Evolutionary conservation across 495 filamentous ascomycete species (phyloP), one percentile per base, ranked within the genome.

Genomic region (Bacidia gigantensis): DNA sequence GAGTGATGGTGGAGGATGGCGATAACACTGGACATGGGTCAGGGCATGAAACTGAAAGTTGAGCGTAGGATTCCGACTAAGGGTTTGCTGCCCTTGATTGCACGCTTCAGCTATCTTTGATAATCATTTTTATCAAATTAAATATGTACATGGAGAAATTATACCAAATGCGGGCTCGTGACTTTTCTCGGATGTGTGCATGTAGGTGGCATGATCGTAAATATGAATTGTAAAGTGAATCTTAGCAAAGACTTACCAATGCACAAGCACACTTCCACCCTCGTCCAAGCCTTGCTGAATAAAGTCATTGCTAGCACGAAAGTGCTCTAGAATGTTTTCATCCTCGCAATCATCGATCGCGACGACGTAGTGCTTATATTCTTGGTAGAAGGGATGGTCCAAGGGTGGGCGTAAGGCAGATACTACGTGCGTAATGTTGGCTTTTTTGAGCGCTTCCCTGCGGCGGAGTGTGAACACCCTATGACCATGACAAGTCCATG

Each of bases 361-460:
- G 60, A 97, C 82, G 55, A 75, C 73, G 55, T 83, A 73, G 63
- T 93, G 89, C 53, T 80, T 67, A 62, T 80, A 87, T 5, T 69
- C 60, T 50, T 72, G 63, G 58, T 75, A 76, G 18, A 77, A 62
- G 49, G 72, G 59, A 46, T 75, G 63, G 49, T 80, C 73, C 48
- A 79, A 69, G 35, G 77, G 72, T 45, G 81, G 66, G 35, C 75
- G 70, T 50, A 92, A 62, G 53, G 87, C 87, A 1, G 90, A 95
- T n/a, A 98, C 69, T 32, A 97, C 73, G 67, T 96, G 90, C 2
- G 88, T 96, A 64, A 97, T 87, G 44, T 83, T 83, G 54, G 78
- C 75, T 54, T 81, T 72, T 48, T 74, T 66, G 26, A 98, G 69
- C 14, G 82, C 74, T 2, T 79, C 67, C 54, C 79, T 77, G 35